These are phyloP conservation scores for Aspergillus coremiiformis DNA, from an alignment of 495 filamentous ascomycete species.

Conservation along the genomic window DNA sequence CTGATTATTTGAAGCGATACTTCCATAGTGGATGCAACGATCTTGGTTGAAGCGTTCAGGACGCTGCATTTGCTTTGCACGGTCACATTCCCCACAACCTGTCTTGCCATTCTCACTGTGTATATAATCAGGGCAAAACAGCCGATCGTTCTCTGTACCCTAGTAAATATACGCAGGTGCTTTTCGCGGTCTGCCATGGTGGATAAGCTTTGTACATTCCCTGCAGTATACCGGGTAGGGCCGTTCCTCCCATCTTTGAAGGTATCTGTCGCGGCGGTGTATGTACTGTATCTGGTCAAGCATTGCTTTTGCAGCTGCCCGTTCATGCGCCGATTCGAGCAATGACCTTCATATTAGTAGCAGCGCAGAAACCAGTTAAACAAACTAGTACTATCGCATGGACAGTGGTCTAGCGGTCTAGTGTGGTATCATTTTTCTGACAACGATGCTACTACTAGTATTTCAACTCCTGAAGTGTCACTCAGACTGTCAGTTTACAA, in stretches of 20 bases:
- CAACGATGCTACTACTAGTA: too few relatives aligned
- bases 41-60: neutral
- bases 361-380: too few relatives aligned
- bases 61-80: neutral
- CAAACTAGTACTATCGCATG: too few relatives aligned
- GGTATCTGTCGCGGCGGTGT: neutral
- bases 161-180: neutral
- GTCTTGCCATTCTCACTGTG: neutral
- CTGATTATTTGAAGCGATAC: constrained; percentile 26
- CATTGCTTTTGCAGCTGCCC: constrained; percentile 29
- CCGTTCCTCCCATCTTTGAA: constrained; percentile 8
- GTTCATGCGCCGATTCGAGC: constrained; percentile 44
- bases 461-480: too few relatives aligned
- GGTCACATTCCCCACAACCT: neutral
- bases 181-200: neutral
- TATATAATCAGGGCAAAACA: neutral
- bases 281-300: constrained; percentile 39
- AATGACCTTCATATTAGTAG: too few relatives aligned
- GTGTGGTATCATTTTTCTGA: too few relatives aligned
- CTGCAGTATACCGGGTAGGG: neutral
- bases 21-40: constrained; percentile 23
- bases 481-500: too few relatives aligned
- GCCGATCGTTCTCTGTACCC: neutral
- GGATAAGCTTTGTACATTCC: neutral
- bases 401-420: too few relatives aligned